Evolutionary conservation across 129 eudicot genomes (phyloP), one percentile per base, ranked within the genome.

Genomic region (Sambucus nigra): DNA sequence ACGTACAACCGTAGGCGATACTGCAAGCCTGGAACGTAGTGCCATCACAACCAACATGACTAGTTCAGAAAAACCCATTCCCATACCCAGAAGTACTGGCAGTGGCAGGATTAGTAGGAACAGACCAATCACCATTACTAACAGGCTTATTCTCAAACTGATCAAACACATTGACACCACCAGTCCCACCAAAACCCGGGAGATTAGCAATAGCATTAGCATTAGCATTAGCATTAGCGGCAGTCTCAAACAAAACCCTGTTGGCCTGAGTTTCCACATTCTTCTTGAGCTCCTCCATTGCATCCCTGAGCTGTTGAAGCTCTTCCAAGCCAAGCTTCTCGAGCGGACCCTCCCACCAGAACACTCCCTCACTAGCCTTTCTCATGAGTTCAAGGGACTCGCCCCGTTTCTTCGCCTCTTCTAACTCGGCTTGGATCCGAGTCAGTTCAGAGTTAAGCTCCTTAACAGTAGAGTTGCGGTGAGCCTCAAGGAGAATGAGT

Each of bases 301-400:
- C 58, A 1, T 57, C 69, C 42, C 55, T 60, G 7, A 66, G 25
- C 25, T 46, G 63, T 25, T 66, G 60, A 9, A 73, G 55, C 32
- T 73, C 73, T 15, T 46, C 40, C 41, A 66, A 54, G 4, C 69
- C 73, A 0, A 73, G 66, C 7, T 38, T 53, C 20, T 47, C 33
- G 1, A 73, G 25, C 3, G 70, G 70, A 2, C 45, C 51, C 32
- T 73, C 74, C 80, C 80, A 73, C 80, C 80, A 74, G 25, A 13
- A 42, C 20, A 42, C 42, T 35, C 9, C 12, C 5, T 21, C 53
- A 14, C 54, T 47, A 4, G 13, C 13, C 25, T 46, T 52, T 33
- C 53, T 21, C 7, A 18, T 22, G 29, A 11, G 29, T 5, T 51
- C 61, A 1, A 66, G 11, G 25, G 33, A 29, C 13, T 66, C 59